Evolutionary conservation across 768 basidiomycete genomes (phyloP).

Genomic region (Leccinum boreale): DNA sequence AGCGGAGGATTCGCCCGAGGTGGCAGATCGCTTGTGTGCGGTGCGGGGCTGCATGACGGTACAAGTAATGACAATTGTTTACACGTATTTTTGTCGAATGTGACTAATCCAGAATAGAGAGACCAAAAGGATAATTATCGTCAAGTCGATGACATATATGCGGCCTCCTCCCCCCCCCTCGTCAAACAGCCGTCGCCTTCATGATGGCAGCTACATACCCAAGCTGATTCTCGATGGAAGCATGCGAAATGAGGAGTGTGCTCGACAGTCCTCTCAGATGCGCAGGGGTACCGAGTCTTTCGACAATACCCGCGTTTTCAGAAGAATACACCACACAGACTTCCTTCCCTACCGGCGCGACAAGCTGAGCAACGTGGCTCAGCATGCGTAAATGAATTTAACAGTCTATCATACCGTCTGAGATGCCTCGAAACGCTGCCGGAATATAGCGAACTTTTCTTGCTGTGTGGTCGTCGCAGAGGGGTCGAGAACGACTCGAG

Average conservation of each 20-base stretch:
- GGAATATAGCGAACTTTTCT: conserved; percentile 47
- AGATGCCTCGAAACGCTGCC: conserved; percentile 46
- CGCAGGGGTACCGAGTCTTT: conserved; percentile 48
- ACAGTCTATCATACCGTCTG: conserved; percentile 45
- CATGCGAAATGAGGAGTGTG: conserved; percentile 50
- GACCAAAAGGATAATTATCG: neutral
- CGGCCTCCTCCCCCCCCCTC: neutral
- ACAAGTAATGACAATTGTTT: conserved; percentile 12
- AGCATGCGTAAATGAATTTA: neutral
- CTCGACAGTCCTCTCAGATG: conserved; percentile 42
- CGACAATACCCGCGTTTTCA: conserved; percentile 41
- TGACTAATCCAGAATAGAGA: neutral
- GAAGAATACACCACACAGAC: conserved; percentile 62
- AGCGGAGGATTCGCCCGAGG: conserved; percentile 32
- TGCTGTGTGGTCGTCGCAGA: conserved; percentile 42
- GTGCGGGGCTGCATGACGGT: conserved; percentile 36
- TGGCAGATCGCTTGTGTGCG: conserved; percentile 43
- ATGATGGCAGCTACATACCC: conserved; percentile 56
- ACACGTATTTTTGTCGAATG: conserved; percentile 22
- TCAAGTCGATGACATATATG: neutral
- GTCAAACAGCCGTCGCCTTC: conserved; percentile 21
- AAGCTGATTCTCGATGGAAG: conserved; percentile 57
- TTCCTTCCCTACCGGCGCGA: conserved; percentile 48
- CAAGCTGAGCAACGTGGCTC: conserved; percentile 42
- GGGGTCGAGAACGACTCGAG: conserved; percentile 40